phyloP scores from a whole-genome alignment of 176 grass and related monocot genomes.

The Phragmites australis region DNA sequence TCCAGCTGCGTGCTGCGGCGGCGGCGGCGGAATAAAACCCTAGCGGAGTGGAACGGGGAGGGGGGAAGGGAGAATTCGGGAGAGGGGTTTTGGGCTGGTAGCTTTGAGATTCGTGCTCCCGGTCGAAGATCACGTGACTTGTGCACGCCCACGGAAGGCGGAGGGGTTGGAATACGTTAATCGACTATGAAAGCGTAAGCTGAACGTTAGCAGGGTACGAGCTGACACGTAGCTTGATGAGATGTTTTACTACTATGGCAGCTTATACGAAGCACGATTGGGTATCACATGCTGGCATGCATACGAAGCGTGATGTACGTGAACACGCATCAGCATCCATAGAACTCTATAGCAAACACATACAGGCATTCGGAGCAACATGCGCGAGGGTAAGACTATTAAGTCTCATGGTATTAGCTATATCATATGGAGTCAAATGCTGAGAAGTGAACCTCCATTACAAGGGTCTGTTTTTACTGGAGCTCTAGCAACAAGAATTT shows the following conservation, averaged over 20 bases:
- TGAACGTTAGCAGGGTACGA: too few relatives aligned
- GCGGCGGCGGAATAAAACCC: conserved; percentile 34
- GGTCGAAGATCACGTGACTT: neutral
- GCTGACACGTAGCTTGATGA: too few relatives aligned
- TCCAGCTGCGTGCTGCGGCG: conserved; percentile 8
- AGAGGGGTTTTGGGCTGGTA: neutral
- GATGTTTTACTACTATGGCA: too few relatives aligned
- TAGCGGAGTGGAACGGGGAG: neutral
- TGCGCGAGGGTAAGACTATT: too few relatives aligned
- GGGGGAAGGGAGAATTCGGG: neutral
- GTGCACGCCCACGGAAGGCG: neutral
- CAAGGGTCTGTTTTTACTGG: too few relatives aligned
- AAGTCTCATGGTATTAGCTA: conserved; percentile 39
- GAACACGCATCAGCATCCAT: too few relatives aligned
- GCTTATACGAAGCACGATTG: too few relatives aligned
- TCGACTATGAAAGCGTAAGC: neutral
- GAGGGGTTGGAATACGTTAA: neutral
- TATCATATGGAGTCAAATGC: conserved; percentile 39
- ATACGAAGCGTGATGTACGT: neutral
- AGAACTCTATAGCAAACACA: too few relatives aligned
- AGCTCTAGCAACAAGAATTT: conserved; percentile 44
- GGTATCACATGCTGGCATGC: neutral
- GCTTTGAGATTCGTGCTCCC: neutral
- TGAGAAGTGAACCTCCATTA: conserved; percentile 17
- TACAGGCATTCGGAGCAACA: too few relatives aligned